Conservation (phyloP, 2,329 filamentous ascomycete genomes). For the Cryphonectria japonica region DNA sequence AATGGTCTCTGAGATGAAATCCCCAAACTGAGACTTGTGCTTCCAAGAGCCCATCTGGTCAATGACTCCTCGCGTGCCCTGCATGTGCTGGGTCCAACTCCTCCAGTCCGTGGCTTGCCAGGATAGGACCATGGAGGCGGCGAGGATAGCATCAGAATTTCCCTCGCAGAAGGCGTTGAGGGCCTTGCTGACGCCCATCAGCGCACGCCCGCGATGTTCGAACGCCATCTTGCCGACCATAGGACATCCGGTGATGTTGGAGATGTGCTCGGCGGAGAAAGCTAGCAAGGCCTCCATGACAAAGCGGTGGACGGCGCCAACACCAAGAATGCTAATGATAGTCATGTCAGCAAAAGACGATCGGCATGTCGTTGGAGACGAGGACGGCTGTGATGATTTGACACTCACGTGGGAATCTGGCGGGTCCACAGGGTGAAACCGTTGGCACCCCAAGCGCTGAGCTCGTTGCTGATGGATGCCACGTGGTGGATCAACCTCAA, state of each 20-base stretch:
- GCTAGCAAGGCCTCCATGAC: slow-evolving; percentile 94
- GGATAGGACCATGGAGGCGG: slow-evolving; percentile 86
- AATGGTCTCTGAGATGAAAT: slow-evolving; percentile 80
- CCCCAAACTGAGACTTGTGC: slow-evolving; percentile 82
- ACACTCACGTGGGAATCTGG: slow-evolving; percentile 83
- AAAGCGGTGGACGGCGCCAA: slow-evolving; percentile 80
- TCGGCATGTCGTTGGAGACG: neutral
- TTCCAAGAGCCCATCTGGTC: slow-evolving; percentile 91
- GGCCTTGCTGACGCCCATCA: slow-evolving; percentile 86
- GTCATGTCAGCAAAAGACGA: slow-evolving; percentile 29
- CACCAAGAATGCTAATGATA: slow-evolving; percentile 70
- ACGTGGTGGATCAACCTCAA: slow-evolving; percentile 90
- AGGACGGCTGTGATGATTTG: slow-evolving; percentile 27
- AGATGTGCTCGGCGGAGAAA: slow-evolving; percentile 92
- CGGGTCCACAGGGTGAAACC: slow-evolving; percentile 91
- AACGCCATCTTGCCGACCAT: slow-evolving; percentile 88
- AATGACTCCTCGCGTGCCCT: slow-evolving; percentile 87
- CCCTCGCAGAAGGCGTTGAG: slow-evolving; percentile 82
- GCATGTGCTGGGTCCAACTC: slow-evolving; percentile 90
- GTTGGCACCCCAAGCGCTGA: slow-evolving; percentile 75
- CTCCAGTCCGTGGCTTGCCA: slow-evolving; percentile 98
- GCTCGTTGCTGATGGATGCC: slow-evolving; percentile 80
- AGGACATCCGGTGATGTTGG: slow-evolving; percentile 83
- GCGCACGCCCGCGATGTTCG: slow-evolving; percentile 82
- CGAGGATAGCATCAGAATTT: slow-evolving; percentile 89